Base-by-base conservation (phyloP, 2,329 filamentous ascomycete genomes). In the Trichoderma simmonsii region DNA sequence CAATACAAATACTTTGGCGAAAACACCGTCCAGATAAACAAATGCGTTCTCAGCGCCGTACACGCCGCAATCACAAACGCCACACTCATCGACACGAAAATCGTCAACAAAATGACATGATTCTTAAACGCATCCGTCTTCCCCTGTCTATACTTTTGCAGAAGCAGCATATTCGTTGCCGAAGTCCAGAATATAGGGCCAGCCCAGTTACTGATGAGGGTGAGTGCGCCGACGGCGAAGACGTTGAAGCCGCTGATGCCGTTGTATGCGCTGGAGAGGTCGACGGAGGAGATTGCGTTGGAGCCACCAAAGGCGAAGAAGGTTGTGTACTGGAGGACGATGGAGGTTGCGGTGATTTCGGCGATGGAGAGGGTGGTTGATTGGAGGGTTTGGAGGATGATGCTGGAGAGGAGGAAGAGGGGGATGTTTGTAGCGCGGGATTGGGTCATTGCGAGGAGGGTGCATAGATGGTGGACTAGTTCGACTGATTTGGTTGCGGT, bases 1-100 rank as follows among this genome's bases (percentile, higher is more conserved):
- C 90, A 93, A 80, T 97, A 99, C 75, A 99, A 83, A 81, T 95
- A 98, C 81, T 98, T 99, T 0, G 96, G 96, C 75, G 93, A 97
- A 81, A 99, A 99, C 12, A 99, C 96, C 0, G 95, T 98, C 96
- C 96, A 99, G 73, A 99, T 95, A 80, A 99, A 99, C 72, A 99
- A 81, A 85, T 99, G 96, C 34, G 93, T 94, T 75, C 95, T 86
- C 78, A 99, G 81, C 8, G 88, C 86, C 62, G 92, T 94, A 81
- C 96, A 99, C 18, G 95, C 94, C 15, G 87, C 89, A 95, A 98
- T 98, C 28, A 98, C 91, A 61, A 90, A 91, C 3, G 89, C 82
- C 68, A 93, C 82, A 74, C 89, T 90, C 1, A 85, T 84, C 1
- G 92, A 86, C 12, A 88, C 84, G 79, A 96, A 97, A 12, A 91